Conservation (phyloP, 108 stramenopile species). For the Discostella pseudostelligera region DNA sequence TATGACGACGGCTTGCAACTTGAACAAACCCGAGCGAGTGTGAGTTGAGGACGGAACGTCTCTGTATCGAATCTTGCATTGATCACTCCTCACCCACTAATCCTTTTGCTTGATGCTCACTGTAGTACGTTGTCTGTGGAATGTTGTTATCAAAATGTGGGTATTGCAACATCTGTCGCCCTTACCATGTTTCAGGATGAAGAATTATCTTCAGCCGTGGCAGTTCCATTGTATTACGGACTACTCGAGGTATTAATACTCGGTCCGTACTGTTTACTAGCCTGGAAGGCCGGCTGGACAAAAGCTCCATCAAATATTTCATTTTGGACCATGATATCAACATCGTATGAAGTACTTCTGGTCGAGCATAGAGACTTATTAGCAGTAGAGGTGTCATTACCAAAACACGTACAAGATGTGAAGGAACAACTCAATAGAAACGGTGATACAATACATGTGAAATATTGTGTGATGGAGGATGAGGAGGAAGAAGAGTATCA, state of each 20-base stretch:
- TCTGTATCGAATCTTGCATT: neutral
- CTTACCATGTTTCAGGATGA: conserved; percentile 74
- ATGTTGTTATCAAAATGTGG: conserved; percentile 87
- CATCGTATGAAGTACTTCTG: conserved; percentile 42
- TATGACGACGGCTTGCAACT: conserved; percentile 42
- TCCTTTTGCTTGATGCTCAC: neutral
- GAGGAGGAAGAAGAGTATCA: conserved; percentile 27
- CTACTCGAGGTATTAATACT: conserved; percentile 67
- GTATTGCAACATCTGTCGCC: conserved; percentile 82
- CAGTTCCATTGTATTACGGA: conserved; percentile 82
- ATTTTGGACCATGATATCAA: conserved; percentile 42
- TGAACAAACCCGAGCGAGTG: conserved; percentile 75
- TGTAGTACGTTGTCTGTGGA: conserved; percentile 69
- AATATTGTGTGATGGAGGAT: conserved; percentile 24
- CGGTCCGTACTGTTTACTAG: conserved; percentile 63
- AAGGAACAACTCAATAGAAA: conserved; percentile 32
- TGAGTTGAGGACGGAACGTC: conserved; percentile 19
- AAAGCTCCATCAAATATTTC: conserved; percentile 71
- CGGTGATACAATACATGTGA: conserved; percentile 39
- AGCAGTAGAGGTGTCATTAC: conserved; percentile 42
- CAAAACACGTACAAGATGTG: conserved; percentile 36
- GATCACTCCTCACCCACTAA: conserved; percentile 2
- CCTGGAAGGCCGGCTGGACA: conserved; percentile 79
- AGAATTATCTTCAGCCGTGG: conserved; percentile 65
- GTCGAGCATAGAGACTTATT: conserved; percentile 40